Base-by-base conservation (phyloP, 768 basidiomycete species). In the Crucibulum laeve region DNA sequence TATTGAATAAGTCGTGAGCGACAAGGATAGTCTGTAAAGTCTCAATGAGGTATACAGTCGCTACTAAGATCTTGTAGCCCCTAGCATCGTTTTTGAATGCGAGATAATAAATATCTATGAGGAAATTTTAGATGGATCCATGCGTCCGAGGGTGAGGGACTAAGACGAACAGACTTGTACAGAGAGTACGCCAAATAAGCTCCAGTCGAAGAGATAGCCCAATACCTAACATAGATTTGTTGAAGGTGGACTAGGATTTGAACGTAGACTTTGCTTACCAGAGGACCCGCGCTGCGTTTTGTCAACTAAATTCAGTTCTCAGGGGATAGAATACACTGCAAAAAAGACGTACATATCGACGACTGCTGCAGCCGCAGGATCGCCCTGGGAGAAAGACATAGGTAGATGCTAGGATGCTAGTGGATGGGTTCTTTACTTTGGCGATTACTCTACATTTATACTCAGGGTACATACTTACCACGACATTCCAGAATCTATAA, bases 41-140 rank as follows among this genome's bases (percentile, higher is more conserved):
- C 28, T 53, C 54, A 3, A 58, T 33, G 6, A 50, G 10, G 25
- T 46, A 55, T 0, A 49, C 44, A 6, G 34, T 45, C 21, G 53
- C 53, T 11, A 58, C 46, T 2, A 50, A 28, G 22, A 40, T 13
- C 25, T 55, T 55, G 28, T 42, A 40, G 8, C 26, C 28, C 0
- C 25, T 23, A 5, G 44, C 35, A 38, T 58, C 56, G 21, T 50
- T 53, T 1, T 54, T 54, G 35, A 58, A 58, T 13, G 54, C 56
- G 4, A 52, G 43, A 44, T 53, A 58, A 25, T 58, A 58, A 14
- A 58, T 41, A 36, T 58, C 54, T 58, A 15, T 24, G n/a, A 14
- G 42, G 26, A 23, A 11, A 1, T n/a, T 36, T 10, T 39, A 13
- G 6, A 25, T 44, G 22, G 17, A 21, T 15, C 4, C 17, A 24